Evolutionary conservation across 139 green algal genomes (phyloP), one percentile per base, ranked within the genome.

Genomic region (Chlorella sp.): DNA sequence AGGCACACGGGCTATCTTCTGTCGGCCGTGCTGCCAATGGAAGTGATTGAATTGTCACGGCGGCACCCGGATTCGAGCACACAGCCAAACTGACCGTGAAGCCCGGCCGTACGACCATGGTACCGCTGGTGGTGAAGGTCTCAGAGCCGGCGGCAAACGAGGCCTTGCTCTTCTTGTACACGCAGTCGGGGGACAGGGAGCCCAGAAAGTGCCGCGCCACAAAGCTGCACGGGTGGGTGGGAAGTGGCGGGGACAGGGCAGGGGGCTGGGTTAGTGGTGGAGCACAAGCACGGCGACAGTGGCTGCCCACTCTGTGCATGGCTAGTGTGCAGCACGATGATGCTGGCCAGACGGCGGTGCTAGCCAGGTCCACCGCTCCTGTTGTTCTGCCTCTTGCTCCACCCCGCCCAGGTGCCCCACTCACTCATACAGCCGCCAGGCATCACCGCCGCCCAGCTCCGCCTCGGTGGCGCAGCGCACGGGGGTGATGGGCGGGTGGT

Each of bases 401-500:
- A 17, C 8, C 46, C 7, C 46, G 8, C 7, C 46, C 46, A 11
- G 46, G 11, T 17, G 11, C 7, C 8, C 8, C 7, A 7, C 76
- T 77, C 73, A 88, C 46, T 98, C 96, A 83, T 98, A 98, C 14
- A 98, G 58, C 2, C 95, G 87, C 94, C 94, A 98, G n/a, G 85
- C 76, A 74, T 98, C 95, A 1, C 93, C 95, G 24, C 92, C 95
- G 0, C 92, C 94, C 1, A 98, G 86, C 70, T 96, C 91, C 0
- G 32, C 80, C 85, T 95, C 90, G 0, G 92, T 96, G 1, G 92
- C 93, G n/a, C 82, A 82, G 13, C 89, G 64, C 60, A 96, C 90
- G 16, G 96, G 96, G 7, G 95, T 98, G 89, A 98, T 98, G 46
- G 96, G 96, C 20, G 96, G 96, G 88, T 98, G 96, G 86, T 98